Conservation (phyloP, 169 alveolate species). For the Babesia ovata region DNA sequence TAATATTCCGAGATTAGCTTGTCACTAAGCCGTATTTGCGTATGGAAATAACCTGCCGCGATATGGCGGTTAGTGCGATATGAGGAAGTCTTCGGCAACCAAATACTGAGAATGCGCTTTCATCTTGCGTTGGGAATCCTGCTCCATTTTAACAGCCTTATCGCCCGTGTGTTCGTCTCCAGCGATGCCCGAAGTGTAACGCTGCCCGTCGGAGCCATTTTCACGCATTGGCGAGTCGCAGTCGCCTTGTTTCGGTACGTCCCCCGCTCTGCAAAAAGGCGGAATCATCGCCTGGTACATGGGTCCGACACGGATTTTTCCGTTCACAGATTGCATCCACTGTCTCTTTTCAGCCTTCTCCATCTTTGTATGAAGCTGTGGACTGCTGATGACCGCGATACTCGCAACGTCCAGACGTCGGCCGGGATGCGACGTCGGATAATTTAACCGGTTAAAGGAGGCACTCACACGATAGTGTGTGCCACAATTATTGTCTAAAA, state of each 20-base stretch:
- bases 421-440: too few relatives aligned
- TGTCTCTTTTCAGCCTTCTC: conserved; percentile 46
- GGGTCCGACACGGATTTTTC: conserved; percentile 69
- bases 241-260: neutral
- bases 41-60: neutral
- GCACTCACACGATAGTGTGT: too few relatives aligned
- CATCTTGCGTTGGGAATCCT: neutral
- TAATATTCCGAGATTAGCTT: conserved; percentile 15
- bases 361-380: conserved; percentile 4
- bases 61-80: conserved; percentile 1
- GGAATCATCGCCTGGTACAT: conserved; percentile 71
- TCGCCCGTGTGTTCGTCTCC: neutral
- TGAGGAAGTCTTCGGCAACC: conserved; percentile 21
- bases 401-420: too few relatives aligned
- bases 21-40: too few relatives aligned
- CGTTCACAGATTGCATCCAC: conserved; percentile 67
- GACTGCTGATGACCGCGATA: too few relatives aligned
- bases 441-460: too few relatives aligned
- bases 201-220: neutral
- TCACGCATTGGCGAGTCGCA: neutral
- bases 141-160: neutral
- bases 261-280: conserved; percentile 45
- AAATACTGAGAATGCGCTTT: neutral
- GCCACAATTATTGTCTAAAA: too few relatives aligned
- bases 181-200: neutral